Evolutionary conservation across 1,284 basidiomycete genomes (phyloP), one percentile per base, ranked within the genome.

Genomic region (Ganoderma meredithae): DNA sequence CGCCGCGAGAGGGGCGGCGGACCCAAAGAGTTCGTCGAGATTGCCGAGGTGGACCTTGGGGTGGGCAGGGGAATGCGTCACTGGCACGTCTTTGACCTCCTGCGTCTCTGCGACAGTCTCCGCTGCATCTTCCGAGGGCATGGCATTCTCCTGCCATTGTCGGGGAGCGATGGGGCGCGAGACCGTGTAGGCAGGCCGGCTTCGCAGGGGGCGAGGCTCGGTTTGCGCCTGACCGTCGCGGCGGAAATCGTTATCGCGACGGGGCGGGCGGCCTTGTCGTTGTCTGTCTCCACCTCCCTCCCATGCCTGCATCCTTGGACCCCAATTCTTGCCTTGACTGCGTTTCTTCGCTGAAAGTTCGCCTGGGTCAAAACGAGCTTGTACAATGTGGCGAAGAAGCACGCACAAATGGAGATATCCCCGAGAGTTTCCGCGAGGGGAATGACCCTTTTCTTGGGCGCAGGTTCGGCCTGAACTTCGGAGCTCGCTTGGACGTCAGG

Each of bases 351-450:
- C 55, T 56, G 31, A 19, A n/a, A 19, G 15, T 15, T 56, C 17
- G 25, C 25, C 13, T 12, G 5, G 12, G 2, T 31, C 4, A 31
- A 25, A 31, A 53, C 52, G 3, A 2, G 15, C 5, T 6, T 9
- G 15, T 17, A 33, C 19, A 25, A 33, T 17, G 3, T 1, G 5
- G 40, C 10, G n/a, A 10, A 19, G 33, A 40, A 40, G 0, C 1
- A 68, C 74, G 19, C 59, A 83, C 83, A 76, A 68, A 83, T 83
- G 41, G 63, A 47, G 64, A 84, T 77, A 60, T 78, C 76, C 15
- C 78, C 80, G 72, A 79, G 79, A 64, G 66, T 74, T 56, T 69
- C 75, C n/a, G 76, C 77, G 64, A 78, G 73, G 4, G 77, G 76
- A 27, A 74, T 66, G 2, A 70, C 66, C 17, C 75, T 72, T 65